phyloP scores from a whole-genome alignment of 2,329 filamentous ascomycete genomes.

The Pseudocercospora fijiensis region DNA sequence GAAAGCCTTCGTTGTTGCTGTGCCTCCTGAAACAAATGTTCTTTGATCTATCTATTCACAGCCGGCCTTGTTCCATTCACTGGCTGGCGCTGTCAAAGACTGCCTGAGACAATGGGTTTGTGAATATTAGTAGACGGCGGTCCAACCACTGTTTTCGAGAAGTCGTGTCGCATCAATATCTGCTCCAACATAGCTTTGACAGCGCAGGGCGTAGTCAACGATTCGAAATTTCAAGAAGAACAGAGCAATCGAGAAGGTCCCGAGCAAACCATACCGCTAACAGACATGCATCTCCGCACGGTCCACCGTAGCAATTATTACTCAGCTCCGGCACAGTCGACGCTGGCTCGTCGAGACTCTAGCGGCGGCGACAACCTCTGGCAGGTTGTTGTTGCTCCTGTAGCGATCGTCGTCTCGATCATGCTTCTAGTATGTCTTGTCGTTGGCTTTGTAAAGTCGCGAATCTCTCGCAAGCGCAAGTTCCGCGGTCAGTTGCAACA shows the following conservation, averaged over 20 bases:
- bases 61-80: background rate
- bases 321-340: background rate
- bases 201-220: background rate
- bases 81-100: background rate
- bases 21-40: background rate
- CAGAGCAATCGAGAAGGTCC: background rate
- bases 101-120: background rate
- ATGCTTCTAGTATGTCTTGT: conserved; percentile 1
- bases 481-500: conserved; percentile 1
- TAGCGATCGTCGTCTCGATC: background rate
- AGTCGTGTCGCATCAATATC: background rate
- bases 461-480: background rate
- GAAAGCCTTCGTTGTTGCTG: background rate
- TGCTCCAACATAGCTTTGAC: background rate
- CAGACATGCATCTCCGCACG: conserved; percentile 14
- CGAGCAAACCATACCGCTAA: background rate
- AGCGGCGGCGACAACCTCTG: conserved; percentile 8
- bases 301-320: conserved; percentile 18
- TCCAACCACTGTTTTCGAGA: background rate
- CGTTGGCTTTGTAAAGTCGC: background rate
- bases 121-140: background rate
- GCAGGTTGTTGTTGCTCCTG: conserved; percentile 8
- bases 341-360: conserved; percentile 15
- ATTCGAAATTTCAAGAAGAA: background rate
- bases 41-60: background rate